A percentile compares a stretch with the other conserved stretches of the same genome.
Conservation (phyloP, 352 stramenopile genomes). For the Phytophthora ramorum region DNA sequence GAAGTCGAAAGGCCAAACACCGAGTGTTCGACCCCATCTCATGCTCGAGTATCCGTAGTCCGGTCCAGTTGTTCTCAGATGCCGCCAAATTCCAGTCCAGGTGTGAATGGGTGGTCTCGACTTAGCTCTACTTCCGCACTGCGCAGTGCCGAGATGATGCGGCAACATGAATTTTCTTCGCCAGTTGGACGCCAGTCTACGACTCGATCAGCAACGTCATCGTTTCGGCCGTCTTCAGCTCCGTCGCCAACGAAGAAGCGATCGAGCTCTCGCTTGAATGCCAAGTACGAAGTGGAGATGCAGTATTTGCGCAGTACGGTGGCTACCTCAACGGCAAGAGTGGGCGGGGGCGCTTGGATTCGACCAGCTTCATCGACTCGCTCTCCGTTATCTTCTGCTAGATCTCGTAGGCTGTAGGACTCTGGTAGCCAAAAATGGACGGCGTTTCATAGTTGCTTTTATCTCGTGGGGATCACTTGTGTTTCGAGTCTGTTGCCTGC, state of each 20-base stretch:
- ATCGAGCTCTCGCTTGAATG: slow-evolving; percentile 15
- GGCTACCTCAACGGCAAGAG: slow-evolving; percentile 21
- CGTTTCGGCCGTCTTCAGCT: slow-evolving; percentile 22
- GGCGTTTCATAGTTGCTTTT: slow-evolving; percentile 6
- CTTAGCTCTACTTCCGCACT: slow-evolving; percentile 24
- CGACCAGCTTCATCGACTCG: slow-evolving; percentile 10
- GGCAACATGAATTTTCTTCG: slow-evolving; percentile 32
- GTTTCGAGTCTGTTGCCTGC: not conserved
- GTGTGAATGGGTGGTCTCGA: slow-evolving; percentile 13
- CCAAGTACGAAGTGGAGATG: slow-evolving; percentile 58
- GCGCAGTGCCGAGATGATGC: slow-evolving; percentile 53
- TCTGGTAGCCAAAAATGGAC: slow-evolving; percentile 23
- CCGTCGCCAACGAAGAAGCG: slow-evolving; percentile 29
- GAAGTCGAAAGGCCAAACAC: not conserved
- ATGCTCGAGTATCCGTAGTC: not conserved
- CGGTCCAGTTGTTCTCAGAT: slow-evolving; percentile 10
- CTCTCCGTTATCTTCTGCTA: slow-evolving; percentile 14
- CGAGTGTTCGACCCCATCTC: not conserved
- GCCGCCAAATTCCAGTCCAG: slow-evolving; percentile 10
- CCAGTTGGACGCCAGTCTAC: slow-evolving; percentile 4
- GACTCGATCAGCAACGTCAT: slow-evolving; percentile 13
- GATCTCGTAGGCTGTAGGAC: slow-evolving; percentile 8
- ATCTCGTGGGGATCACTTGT: slow-evolving; percentile 1
- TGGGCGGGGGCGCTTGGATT: slow-evolving; percentile 2
- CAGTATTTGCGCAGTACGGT: slow-evolving; percentile 53